Base-by-base conservation (phyloP, 306 rosid species). In the Vigna trinervia region DNA sequence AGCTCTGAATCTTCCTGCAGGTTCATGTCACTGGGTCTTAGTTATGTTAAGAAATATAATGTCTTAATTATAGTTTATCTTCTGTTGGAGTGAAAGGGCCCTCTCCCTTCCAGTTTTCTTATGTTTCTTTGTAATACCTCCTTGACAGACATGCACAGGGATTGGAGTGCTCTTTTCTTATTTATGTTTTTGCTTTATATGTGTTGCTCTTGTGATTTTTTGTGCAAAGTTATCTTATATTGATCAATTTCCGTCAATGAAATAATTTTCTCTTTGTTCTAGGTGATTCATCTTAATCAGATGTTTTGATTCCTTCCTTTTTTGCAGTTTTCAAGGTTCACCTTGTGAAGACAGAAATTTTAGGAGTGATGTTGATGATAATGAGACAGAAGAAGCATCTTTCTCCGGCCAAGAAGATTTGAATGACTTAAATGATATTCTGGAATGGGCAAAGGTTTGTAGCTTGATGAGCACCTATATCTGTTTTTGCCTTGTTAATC, bases 1-100 rank as follows among this genome's bases (percentile, higher is more conserved):
- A 96, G 99, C 82, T 92, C 99, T 78, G 98, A 96, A 51, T 92
- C 99, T 46, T 91, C 99, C 81, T 89, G 93, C 81, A 96, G 99
- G 99, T 96, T 84, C 41, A 13, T 77, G 71, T 34, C 76, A n/a
- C 63, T 82, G 39, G 53, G 65, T 14, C 75, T 56, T 64, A 56
- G 56, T 57, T 39, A 38, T 56, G 30, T 65, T 26, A 45, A 19
- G 39, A 45, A 73, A 65, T 73, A 54, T 32, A 20, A 41, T 57
- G 13, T 52, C 56, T 65, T 34, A 30, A 66, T 41, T 73, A 6
- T 66, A 34, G 45, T 61, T 79, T 32, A 15, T 60, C 38, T 52
- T 73, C 34, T 63, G 8, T 28, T 63, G 63, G 70, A 66, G 34
- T 28, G 43, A 62, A 62, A 39, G 28, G 39, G 19, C 62, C 23